Base-by-base conservation (phyloP, 257 asterid genomes). In the Cruciata laevipes region DNA sequence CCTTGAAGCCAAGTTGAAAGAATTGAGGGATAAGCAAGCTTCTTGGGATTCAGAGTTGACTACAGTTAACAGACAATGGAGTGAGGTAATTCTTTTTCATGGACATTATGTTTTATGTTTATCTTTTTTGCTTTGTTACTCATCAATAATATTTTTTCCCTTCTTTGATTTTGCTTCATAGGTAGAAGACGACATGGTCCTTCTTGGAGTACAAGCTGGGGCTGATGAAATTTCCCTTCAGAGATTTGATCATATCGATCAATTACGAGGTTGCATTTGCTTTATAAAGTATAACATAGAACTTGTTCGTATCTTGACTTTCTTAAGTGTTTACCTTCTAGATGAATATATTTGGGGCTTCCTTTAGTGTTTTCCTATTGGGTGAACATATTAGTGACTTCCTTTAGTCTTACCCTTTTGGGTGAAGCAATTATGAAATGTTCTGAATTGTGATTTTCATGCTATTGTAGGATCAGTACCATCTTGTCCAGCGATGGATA, bases 1-100 rank as follows among this genome's bases (percentile, higher is more conserved):
- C 63, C 97, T 93, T 74, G 97, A 89, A 81, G 80, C 80, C 75
- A 84, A 84, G 73, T 78, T 90, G 58, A 79, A 80, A 73, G 94
- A 85, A 67, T 73, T 88, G 66, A 79, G 80, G 81, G 92, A 75
- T 76, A 88, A 84, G 72, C 97, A 93, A 82, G 77, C 78, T 69
- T 84, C 89, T 61, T 90, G 90, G 78, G 95, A 90, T 75, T 85
- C 79, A 42, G 73, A 79, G 69, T 74, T 93, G 76, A 84, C 91
- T 47, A 74, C 82, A 72, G 89, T 93, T 68, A 90, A 93, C 79
- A 81, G 71, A 70, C 88, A 81, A 14, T 93, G 99, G 99, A 90
- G 85, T 81, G 94, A 90, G 92, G 99, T 90, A 75, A 69, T 69
- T 65, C 68, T 66, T 65, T 24, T 69, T 3, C 51, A n/a, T 64